Conservation (phyloP, 345 rosid genomes). For the Populus ilicifolia region DNA sequence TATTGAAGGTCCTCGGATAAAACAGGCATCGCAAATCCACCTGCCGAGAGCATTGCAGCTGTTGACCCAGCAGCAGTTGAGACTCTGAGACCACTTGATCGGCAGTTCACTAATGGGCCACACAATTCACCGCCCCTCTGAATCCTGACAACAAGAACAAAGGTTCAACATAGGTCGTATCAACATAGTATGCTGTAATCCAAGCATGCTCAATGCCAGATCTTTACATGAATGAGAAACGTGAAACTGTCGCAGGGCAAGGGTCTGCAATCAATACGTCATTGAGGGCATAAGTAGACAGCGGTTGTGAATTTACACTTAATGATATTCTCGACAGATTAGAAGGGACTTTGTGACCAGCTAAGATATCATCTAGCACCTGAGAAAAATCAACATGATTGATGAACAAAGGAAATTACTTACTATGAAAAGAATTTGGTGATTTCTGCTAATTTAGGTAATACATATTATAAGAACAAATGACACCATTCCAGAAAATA, state of each 20-base stretch:
- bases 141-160: slow-evolving; percentile 41
- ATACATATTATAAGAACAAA: no score
- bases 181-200: not conserved
- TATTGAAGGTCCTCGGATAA: slow-evolving; percentile 65
- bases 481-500: not conserved
- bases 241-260: slow-evolving; percentile 75
- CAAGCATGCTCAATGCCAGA: not conserved
- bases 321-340: slow-evolving; percentile 58
- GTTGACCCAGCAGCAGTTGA: slow-evolving; percentile 90
- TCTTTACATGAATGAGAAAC: slow-evolving; percentile 75
- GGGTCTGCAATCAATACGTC: slow-evolving; percentile 75
- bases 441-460: not conserved
- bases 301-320: slow-evolving; percentile 51
- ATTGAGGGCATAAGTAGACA: slow-evolving; percentile 66
- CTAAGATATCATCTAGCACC: slow-evolving; percentile 75
- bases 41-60: slow-evolving; percentile 88
- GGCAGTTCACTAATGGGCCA: slow-evolving; percentile 52
- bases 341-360: slow-evolving; percentile 43
- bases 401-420: slow-evolving; percentile 3
- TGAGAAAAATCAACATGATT: slow-evolving; percentile 22
- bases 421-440: not conserved
- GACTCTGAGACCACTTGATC: slow-evolving; percentile 87
- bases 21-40: slow-evolving; percentile 76
- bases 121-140: slow-evolving; percentile 35
- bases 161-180: not conserved